These are phyloP conservation scores for Tilletia horrida DNA, from an alignment of 1,284 basidiomycete genomes.

Conservation along the genomic window DNA sequence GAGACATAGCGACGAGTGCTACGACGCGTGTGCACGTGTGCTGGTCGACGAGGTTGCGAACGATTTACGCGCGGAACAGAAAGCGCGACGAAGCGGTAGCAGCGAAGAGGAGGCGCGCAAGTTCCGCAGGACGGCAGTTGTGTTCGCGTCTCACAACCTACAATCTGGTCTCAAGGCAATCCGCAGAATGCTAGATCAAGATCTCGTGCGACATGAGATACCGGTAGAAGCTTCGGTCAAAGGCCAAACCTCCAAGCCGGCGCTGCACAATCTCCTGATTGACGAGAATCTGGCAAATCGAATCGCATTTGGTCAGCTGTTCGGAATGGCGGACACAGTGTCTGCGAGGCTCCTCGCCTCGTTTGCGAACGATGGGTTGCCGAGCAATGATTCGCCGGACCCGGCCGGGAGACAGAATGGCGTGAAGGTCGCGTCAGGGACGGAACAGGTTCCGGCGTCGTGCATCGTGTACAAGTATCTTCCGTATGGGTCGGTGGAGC, in stretches of 20 bases:
- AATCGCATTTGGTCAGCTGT: slow-evolving; percentile 76
- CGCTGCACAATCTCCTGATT: slow-evolving; percentile 50
- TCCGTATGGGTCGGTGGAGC: slow-evolving; percentile 40
- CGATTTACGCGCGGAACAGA: slow-evolving; percentile 23
- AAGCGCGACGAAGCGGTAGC: background rate
- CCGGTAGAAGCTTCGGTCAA: background rate
- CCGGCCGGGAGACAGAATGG: background rate
- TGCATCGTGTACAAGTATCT: slow-evolving; percentile 50
- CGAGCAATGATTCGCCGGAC: slow-evolving; percentile 54
- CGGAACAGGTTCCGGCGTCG: background rate
- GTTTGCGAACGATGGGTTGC: slow-evolving; percentile 65
- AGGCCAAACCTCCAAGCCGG: background rate
- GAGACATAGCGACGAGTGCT: slow-evolving; percentile 74
- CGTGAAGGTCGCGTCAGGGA: background rate
- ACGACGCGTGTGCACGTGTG: slow-evolving; percentile 66
- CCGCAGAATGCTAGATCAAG: slow-evolving; percentile 63
- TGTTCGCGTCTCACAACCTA: slow-evolving; percentile 86
- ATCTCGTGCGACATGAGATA: slow-evolving; percentile 59
- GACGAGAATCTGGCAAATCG: slow-evolving; percentile 65
- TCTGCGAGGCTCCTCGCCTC: slow-evolving; percentile 65
- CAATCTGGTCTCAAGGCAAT: slow-evolving; percentile 66
- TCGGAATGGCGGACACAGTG: slow-evolving; percentile 72
- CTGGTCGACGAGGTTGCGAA: slow-evolving; percentile 64
- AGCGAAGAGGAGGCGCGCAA: slow-evolving; percentile 21
- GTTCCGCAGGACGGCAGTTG: slow-evolving; percentile 63